These are phyloP conservation scores for Russula vinacea DNA, from an alignment of 768 basidiomycete species.

Conservation along the genomic window DNA sequence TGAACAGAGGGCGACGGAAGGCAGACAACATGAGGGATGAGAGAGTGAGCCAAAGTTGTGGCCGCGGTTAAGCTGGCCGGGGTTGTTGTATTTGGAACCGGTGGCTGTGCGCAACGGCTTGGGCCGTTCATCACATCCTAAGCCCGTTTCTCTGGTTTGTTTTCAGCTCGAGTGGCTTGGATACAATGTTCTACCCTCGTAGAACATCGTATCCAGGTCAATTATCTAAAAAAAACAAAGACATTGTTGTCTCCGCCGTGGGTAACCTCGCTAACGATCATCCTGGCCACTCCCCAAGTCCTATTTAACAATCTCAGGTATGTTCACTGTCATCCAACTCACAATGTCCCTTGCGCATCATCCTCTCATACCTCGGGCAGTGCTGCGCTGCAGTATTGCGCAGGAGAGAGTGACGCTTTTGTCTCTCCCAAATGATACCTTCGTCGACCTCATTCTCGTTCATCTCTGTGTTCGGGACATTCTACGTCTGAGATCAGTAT, in stretches of 20 bases:
- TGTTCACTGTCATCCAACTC: neutral
- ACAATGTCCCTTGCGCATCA: conserved; percentile 11
- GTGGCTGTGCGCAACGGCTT: neutral
- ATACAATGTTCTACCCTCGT: conserved; percentile 2
- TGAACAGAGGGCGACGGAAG: conserved; percentile 14
- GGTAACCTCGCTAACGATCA: conserved; percentile 7
- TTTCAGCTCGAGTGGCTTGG: conserved; percentile 10
- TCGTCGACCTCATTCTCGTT: conserved; percentile 27
- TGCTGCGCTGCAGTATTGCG: neutral
- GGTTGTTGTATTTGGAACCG: neutral
- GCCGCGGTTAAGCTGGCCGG: conserved; percentile 6
- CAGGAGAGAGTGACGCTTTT: conserved; percentile 6
- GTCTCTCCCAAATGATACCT: conserved; percentile 24
- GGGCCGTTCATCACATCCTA: neutral
- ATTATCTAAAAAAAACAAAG: conserved; percentile 24
- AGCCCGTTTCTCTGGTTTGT: conserved; percentile 3
- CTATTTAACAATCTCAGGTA: conserved; percentile 24
- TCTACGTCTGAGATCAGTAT: conserved; percentile 27
- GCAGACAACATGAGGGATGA: conserved; percentile 18
- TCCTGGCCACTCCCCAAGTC: conserved; percentile 2
- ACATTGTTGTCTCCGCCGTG: conserved; percentile 16
- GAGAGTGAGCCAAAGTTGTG: conserved; percentile 13
- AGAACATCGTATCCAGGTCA: neutral
- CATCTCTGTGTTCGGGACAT: conserved; percentile 29
- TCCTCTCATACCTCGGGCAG: conserved; percentile 22